Evolutionary conservation across 2,329 filamentous ascomycete species (phyloP).

Genomic region (Aspergillus sclerotialis): DNA sequence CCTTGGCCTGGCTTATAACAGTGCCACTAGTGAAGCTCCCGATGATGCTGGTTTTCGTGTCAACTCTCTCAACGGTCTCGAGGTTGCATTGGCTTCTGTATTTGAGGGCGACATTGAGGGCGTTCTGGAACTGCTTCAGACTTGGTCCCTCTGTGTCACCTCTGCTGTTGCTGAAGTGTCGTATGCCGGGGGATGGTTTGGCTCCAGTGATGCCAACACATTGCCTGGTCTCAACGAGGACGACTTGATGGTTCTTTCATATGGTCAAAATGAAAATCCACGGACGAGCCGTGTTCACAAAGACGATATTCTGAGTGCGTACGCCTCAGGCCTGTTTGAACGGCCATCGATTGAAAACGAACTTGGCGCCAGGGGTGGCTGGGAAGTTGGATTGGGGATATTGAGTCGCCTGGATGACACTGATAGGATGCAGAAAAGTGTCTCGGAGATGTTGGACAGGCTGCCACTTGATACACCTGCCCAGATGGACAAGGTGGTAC

Average conservation of each 20-base stretch:
- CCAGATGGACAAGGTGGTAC: slow-evolving; percentile 75
- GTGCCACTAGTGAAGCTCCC: slow-evolving; percentile 56
- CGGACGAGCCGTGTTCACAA: slow-evolving; percentile 53
- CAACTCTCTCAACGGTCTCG: slow-evolving; percentile 66
- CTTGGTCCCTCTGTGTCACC: slow-evolving; percentile 74
- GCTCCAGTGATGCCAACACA: slow-evolving; percentile 49
- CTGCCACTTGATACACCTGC: slow-evolving; percentile 64
- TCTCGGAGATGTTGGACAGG: slow-evolving; percentile 65
- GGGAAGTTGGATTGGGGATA: slow-evolving; percentile 82
- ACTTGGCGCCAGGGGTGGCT: slow-evolving; percentile 57
- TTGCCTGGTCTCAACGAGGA: slow-evolving; percentile 66
- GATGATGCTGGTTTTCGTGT: slow-evolving; percentile 60
- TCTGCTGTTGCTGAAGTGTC: slow-evolving; percentile 76
- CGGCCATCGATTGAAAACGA: slow-evolving; percentile 27
- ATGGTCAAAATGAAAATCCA: slow-evolving; percentile 51
- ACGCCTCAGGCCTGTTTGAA: slow-evolving; percentile 58
- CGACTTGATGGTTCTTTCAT: slow-evolving; percentile 76
- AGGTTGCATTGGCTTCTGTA: slow-evolving; percentile 73
- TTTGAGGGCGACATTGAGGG: slow-evolving; percentile 77
- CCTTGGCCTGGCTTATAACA: slow-evolving; percentile 62
- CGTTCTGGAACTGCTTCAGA: slow-evolving; percentile 64
- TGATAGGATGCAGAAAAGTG: slow-evolving; percentile 63
- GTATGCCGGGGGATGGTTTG: slow-evolving; percentile 76
- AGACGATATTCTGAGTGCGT: slow-evolving; percentile 70
- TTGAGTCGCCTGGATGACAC: slow-evolving; percentile 73